Base-by-base conservation (phyloP, 305 asterid species). In the Lippia alba region DNA sequence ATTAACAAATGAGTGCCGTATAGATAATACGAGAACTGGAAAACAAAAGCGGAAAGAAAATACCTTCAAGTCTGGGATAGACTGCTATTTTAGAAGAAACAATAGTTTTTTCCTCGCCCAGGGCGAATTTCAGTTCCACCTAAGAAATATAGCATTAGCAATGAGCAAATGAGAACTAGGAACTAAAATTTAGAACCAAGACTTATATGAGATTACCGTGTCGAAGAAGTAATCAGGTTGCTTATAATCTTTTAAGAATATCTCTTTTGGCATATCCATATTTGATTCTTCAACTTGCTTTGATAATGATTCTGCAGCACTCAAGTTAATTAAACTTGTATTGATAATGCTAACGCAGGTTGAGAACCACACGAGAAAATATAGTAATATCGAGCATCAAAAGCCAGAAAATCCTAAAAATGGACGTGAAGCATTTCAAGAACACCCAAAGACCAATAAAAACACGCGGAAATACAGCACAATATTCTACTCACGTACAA, bases 91-190 rank as follows among this genome's bases (percentile, higher is more conserved):
- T 83, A 33, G 96, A 86, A 61, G 60, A 41, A 34, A 89, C 96
- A n/a, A 77, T 62, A 39, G 96, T 91, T 72, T 83, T 89, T 48
- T 87, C 94, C 89, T 91, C 96, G 40, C 92, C 97, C 71, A 91
- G 76, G 14, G 72, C 39, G 72, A 91, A 91, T 64, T 84, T 85
- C 83, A 91, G 82, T 75, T 91, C 92, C 87, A 91, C 86, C 96
- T 89, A 74, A 74, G 20, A 48, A 49, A 70, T 20, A 73, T 32
- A 32, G 60, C 30, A 63, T 59, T 34, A 58, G 63, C 19, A 40
- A 61, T 39, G 10, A 45, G 55, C 55, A 49, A 56, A 39, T 32
- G 55, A 30, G 45, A 32, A 62, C 9, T 50, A 20, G 58, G 68
- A 50, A 36, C 17, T 14, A 17, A 17, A 50, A 66, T 24, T 49